A percentile compares a stretch with the other conserved stretches of the same genome.
phyloP scores from a whole-genome alignment of 805 yeast species.

The Metschnikowia borealis region DNA sequence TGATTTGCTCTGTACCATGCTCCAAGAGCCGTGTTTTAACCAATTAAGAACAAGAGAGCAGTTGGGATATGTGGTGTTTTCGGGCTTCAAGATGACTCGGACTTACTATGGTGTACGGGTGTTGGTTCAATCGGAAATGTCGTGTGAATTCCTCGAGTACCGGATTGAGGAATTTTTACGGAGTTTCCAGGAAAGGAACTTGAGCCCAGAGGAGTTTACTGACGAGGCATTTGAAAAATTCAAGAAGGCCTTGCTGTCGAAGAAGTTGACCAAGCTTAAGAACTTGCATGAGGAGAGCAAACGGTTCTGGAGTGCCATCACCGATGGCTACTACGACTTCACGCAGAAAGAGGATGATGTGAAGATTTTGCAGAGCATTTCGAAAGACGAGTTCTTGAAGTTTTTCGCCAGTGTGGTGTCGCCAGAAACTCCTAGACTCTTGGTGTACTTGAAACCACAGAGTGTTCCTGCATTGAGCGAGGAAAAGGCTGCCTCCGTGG shows the following conservation, averaged over 20 bases:
- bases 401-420: constrained; percentile 48
- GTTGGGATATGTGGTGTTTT: constrained; percentile 88
- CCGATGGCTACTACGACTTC: constrained; percentile 78
- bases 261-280: constrained; percentile 67
- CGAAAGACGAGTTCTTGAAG: constrained; percentile 53
- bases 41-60: constrained; percentile 91
- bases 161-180: constrained; percentile 69
- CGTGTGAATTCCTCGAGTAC: constrained; percentile 67
- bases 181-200: constrained; percentile 36
- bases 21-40: constrained; percentile 85
- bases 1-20: constrained; percentile 66
- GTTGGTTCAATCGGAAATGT: constrained; percentile 78
- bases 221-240: constrained; percentile 66
- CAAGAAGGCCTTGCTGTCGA: constrained; percentile 62
- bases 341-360: constrained; percentile 54
- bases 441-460: constrained; percentile 53
- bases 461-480: constrained; percentile 17
- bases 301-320: constrained; percentile 63
- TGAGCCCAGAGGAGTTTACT: constrained; percentile 43
- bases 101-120: constrained; percentile 71
- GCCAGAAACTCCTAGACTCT: constrained; percentile 18
- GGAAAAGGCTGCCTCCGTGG: constrained; percentile 21
- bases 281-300: constrained; percentile 73
- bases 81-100: constrained; percentile 65
- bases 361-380: constrained; percentile 46